Conservation (phyloP, 257 asterid genomes). For the Solanum sejunctum region DNA sequence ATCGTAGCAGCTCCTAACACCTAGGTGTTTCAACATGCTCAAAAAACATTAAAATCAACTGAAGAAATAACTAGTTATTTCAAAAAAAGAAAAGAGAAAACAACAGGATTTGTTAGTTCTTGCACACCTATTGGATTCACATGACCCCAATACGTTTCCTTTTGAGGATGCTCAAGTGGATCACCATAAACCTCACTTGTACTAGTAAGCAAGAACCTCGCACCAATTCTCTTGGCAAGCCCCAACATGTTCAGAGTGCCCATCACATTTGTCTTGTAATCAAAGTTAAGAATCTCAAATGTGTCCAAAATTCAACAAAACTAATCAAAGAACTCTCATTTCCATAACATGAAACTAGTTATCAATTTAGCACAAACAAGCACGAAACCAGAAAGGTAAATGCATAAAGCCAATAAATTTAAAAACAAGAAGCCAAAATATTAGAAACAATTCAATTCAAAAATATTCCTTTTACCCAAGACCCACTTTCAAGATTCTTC, state of each 20-base stretch:
- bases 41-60: not conserved
- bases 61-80: not conserved
- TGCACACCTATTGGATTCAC: conserved; percentile 85
- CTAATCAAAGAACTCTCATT: not conserved
- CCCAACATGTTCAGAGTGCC: conserved; percentile 98
- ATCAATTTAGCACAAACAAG: not conserved
- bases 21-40: conserved; percentile 15
- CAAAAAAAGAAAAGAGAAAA: not conserved
- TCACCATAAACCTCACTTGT: conserved; percentile 98
- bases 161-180: conserved; percentile 98
- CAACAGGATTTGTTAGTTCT: not conserved
- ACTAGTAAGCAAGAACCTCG: conserved; percentile 82
- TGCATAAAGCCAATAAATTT: not conserved
- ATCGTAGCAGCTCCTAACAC: conserved; percentile 90
- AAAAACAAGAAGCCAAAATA: not conserved
- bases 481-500: no score
- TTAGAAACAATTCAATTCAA: no score
- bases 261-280: conserved; percentile 93
- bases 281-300: conserved; percentile 51
- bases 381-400: not conserved
- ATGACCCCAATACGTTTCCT: conserved; percentile 97
- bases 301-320: not conserved
- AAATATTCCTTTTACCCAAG: no score
- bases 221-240: conserved; percentile 88
- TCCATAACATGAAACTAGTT: not conserved